phyloP scores from a whole-genome alignment of 2,329 filamentous ascomycete species.

The Xylariaceae sp. region DNA sequence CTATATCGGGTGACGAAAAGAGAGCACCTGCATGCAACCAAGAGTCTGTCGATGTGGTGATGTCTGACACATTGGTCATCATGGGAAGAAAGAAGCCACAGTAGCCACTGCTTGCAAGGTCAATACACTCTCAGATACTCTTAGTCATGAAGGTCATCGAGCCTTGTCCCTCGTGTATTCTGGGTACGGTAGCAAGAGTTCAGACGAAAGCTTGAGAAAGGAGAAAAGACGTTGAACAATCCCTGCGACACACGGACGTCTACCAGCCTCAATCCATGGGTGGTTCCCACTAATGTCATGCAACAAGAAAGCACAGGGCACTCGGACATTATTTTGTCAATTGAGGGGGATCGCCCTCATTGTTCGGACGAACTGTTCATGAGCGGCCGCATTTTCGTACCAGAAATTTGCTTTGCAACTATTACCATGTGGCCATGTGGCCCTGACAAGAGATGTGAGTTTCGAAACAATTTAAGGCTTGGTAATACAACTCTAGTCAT shows the following conservation, averaged over 20 bases:
- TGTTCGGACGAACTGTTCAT: no score
- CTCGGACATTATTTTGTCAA: no score
- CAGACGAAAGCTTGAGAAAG: not conserved
- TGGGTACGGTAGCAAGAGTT: not conserved
- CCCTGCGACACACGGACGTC: conserved; percentile 23
- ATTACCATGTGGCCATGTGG: no score
- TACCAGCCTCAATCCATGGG: not conserved
- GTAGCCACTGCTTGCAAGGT: not conserved
- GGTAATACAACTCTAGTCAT: not conserved
- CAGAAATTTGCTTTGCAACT: no score
- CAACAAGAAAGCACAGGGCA: conserved; percentile 10
- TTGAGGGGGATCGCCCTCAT: no score
- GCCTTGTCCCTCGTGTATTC: conserved; percentile 2
- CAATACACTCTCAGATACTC: not conserved
- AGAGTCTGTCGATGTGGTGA: no score
- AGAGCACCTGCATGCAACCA: no score
- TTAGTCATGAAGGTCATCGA: not conserved
- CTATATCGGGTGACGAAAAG: no score
- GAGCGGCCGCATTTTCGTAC: no score
- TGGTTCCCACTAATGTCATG: conserved; percentile 20
- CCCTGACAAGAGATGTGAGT: no score
- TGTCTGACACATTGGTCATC: not conserved
- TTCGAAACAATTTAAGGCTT: not conserved
- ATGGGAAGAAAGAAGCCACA: not conserved
- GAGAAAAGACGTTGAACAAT: conserved; percentile 6